Evolutionary conservation across 2,329 filamentous ascomycete species (phyloP), one percentile per base, ranked within the genome.

Genomic region (Colletotrichum filicis): DNA sequence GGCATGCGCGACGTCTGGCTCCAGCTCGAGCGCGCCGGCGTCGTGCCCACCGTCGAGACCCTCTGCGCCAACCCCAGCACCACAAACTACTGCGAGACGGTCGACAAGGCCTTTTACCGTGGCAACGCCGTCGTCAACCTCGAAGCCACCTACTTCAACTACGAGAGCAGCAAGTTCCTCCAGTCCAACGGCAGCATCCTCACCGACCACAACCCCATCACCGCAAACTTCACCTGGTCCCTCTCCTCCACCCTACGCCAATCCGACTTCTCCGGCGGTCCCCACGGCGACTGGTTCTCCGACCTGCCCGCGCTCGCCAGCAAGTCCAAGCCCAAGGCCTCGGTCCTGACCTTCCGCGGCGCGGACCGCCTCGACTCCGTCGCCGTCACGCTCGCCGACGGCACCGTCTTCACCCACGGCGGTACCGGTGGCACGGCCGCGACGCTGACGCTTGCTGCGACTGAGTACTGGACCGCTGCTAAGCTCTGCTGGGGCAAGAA

Each of bases 81-180:
- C 0, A 85, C 81, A 59, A 85, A 85, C 77, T 79, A 80, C 5
- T 93, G 92, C 80, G 92, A 93, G 82, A 90, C 87, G 3, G 90
- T 93, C 49, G 92, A 93, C 81, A 93, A 93, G 81, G 83, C 92
- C 59, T 88, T 92, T 76, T 92, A 90, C 82, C 87, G 90, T 49
- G 84, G 85, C 37, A 85, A 85, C 22, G 76, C 84, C n/a, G 75
- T 86, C 4, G 75, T 90, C 5, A 78, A 77, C 35, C 83, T 92
- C 3, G 75, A 78, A 1, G 88, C 89, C 0, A 87, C 83, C 1
- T 79, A 78, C 26, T 92, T 88, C 78, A 83, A 82, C 76, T 93
- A 93, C 79, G 88, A 86, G 14, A 85, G 87, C 57, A 76, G 77
- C 57, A 85, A 84, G 76, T 93, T 93, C 82, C 80, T 92, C 16